Evolutionary conservation across 805 yeast genomes (phyloP), one percentile per base, ranked within the genome.

Genomic region (Naumovozyma dairenensis): DNA sequence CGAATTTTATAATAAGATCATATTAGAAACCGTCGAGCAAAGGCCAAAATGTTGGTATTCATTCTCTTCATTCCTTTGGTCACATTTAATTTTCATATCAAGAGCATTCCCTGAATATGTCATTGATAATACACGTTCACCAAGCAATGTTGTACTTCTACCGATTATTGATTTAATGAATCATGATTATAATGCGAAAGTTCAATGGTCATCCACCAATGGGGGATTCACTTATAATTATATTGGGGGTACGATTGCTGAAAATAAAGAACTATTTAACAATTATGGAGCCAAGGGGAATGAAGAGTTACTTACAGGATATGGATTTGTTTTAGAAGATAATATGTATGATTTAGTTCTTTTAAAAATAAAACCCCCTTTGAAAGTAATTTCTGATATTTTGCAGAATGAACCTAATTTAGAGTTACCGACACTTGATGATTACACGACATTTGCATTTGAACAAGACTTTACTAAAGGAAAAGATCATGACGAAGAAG

Each of bases 261-360:
- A 64, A 63, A 60, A 60, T 1, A 53, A 59, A 1, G 80, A 83
- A 50, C 42, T 87, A 1, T 79, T 59, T 51, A 86, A 87, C 51
- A 86, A 86, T 57, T 86, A 86, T 53, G 96, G 96, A 2, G 78
- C 80, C 19, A 87, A 87, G 51, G 87, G 94, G 2, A 86, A 86
- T 48, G 94, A 85, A 45, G 96, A 86, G 53, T 57, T 86, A 13
- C 58, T 86, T 4, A 60, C 80, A 52, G 94, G 89, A 0, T 87
- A 86, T 53, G 62, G 62, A 5, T 57, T 57, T 44, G 53, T 51
- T n/a, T 35, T 80, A 2, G 59, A 65, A 14, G 58, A 69, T 34
- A 82, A 82, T 45, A 59, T 63, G 4, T 77, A 75, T 31, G 87
- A 80, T 43, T 60, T 73, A 1, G 69, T 78, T 2, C 78, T 80